A percentile compares a stretch with the other conserved stretches of the same genome.
Conservation (phyloP, 495 filamentous ascomycete genomes). For the Trichoderma asperelloides region DNA sequence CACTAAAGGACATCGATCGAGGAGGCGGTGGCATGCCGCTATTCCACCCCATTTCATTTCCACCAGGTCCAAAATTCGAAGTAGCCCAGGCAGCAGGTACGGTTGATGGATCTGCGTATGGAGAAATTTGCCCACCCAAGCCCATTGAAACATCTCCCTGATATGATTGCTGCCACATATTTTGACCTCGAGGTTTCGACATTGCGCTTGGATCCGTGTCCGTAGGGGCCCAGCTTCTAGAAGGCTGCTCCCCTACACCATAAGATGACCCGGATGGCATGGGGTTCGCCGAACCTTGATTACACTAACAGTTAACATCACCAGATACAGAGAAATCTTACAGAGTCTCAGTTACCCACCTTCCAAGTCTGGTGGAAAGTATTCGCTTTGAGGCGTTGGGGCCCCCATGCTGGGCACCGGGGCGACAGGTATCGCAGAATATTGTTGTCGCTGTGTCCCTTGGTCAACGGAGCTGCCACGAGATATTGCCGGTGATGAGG, state of each 20-base stretch:
- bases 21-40: slow-evolving; percentile 29
- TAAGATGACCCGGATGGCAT: slow-evolving; percentile 26
- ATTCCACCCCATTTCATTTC: slow-evolving; percentile 26
- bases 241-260: slow-evolving; percentile 30
- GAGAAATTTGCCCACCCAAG: not conserved
- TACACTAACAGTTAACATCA: slow-evolving; percentile 10
- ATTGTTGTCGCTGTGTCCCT: slow-evolving; percentile 28
- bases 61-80: not conserved
- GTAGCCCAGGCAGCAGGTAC: not conserved
- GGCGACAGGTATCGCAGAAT: slow-evolving; percentile 40
- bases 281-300: slow-evolving; percentile 26
- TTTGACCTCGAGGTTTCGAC: slow-evolving; percentile 28
- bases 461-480: slow-evolving; percentile 34
- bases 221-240: slow-evolving; percentile 36
- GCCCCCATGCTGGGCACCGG: slow-evolving; percentile 39
- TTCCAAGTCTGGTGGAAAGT: slow-evolving; percentile 28
- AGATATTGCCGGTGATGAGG: slow-evolving; percentile 42
- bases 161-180: slow-evolving; percentile 29
- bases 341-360: slow-evolving; percentile 25
- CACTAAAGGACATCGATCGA: slow-evolving; percentile 37
- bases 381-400: slow-evolving; percentile 27
- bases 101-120: not conserved
- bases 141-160: slow-evolving; percentile 17
- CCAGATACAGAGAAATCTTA: not conserved
- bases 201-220: slow-evolving; percentile 25